A percentile compares a stretch with the other conserved stretches of the same genome.
phyloP scores from a whole-genome alignment of 768 basidiomycete species.

The Gloeostereum incarnatum region DNA sequence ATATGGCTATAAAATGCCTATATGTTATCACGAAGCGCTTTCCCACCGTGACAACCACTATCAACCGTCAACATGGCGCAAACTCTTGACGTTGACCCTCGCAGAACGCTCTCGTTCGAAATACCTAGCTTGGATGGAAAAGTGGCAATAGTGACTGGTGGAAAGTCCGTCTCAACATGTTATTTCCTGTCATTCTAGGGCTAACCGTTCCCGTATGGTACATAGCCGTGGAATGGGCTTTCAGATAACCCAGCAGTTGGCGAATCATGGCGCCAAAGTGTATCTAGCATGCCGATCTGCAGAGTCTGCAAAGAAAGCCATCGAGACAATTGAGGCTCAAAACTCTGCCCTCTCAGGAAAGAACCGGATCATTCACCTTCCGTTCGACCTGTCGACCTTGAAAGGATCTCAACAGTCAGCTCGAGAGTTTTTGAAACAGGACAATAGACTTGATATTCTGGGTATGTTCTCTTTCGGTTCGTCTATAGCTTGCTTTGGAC shows the following conservation, averaged over 20 bases:
- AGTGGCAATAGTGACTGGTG: background rate
- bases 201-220: background rate
- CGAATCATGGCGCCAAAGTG: conserved; percentile 19
- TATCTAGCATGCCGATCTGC: conserved; percentile 21
- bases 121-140: too few relatives aligned
- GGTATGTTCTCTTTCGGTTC: conserved; percentile 1
- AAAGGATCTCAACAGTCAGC: conserved; percentile 21
- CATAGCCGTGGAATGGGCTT: conserved; percentile 10
- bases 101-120: too few relatives aligned
- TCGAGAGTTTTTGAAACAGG: conserved; percentile 17
- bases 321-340: conserved; percentile 16
- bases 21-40: too few relatives aligned
- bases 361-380: conserved; percentile 22
- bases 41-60: too few relatives aligned
- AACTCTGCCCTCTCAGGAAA: conserved; percentile 21
- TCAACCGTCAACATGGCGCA: too few relatives aligned
- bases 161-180: background rate
- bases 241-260: conserved; percentile 10
- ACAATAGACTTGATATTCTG: conserved; percentile 15
- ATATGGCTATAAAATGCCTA: too few relatives aligned
- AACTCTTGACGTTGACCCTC: too few relatives aligned
- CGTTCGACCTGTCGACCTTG: conserved; percentile 27
- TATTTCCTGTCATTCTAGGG: background rate
- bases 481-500: conserved; percentile 1
- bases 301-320: conserved; percentile 16